A percentile compares a stretch with the other conserved stretches of the same genome.
These are phyloP conservation scores for Metschnikowia drakensbergensis DNA, from an alignment of 805 yeast species.

Conservation along the genomic window DNA sequence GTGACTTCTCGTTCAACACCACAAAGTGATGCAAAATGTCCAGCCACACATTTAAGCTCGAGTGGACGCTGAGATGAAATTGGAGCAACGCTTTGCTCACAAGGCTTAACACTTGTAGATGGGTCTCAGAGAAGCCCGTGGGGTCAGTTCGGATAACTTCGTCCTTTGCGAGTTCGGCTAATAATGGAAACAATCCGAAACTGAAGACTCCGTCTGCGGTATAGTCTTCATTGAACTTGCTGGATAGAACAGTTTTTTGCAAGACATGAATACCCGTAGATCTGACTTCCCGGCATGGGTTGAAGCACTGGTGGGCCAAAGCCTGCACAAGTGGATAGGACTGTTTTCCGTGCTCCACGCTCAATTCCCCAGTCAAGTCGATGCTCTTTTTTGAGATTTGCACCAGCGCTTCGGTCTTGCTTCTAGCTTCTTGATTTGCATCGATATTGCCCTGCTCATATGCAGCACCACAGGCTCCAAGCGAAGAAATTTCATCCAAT, in stretches of 20 bases:
- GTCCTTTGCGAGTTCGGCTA: slow-evolving; percentile 62
- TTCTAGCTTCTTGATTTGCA: slow-evolving; percentile 44
- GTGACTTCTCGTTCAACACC: slow-evolving; percentile 23
- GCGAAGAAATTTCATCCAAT: slow-evolving; percentile 74
- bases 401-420: slow-evolving; percentile 44
- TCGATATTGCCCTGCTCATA: slow-evolving; percentile 49
- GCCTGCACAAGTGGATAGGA: slow-evolving; percentile 73
- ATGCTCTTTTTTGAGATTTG: slow-evolving; percentile 60
- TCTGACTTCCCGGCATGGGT: slow-evolving; percentile 79
- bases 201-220: slow-evolving; percentile 60
- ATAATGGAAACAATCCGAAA: slow-evolving; percentile 68
- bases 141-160: slow-evolving; percentile 57
- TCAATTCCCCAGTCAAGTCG: slow-evolving; percentile 52
- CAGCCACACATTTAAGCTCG: slow-evolving; percentile 34
- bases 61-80: slow-evolving; percentile 18
- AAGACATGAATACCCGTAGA: slow-evolving; percentile 59
- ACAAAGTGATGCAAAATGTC: slow-evolving; percentile 32
- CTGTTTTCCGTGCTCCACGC: slow-evolving; percentile 32
- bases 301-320: slow-evolving; percentile 81
- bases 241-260: slow-evolving; percentile 49
- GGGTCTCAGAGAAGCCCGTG: slow-evolving; percentile 59
- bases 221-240: slow-evolving; percentile 32
- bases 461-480: slow-evolving; percentile 75
- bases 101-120: slow-evolving; percentile 61
- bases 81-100: slow-evolving; percentile 54